Evolutionary conservation across 2,329 filamentous ascomycete genomes (phyloP).

Genomic region (Fusarium tupiense): DNA sequence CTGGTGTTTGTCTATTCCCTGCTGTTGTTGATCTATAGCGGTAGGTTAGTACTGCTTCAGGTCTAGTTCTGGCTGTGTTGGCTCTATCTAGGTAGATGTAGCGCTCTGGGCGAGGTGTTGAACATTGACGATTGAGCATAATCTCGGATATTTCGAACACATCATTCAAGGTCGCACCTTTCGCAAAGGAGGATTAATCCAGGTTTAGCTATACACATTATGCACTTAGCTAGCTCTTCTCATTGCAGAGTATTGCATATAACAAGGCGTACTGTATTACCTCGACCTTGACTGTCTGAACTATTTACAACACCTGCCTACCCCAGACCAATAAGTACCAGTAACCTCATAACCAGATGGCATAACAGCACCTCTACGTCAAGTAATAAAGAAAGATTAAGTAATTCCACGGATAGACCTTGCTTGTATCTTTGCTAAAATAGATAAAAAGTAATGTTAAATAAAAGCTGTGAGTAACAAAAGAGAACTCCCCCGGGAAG

Average conservation of each 20-base stretch:
- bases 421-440: not conserved
- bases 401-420: too few relatives aligned
- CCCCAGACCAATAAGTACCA: not conserved
- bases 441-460: not conserved
- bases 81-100: not conserved
- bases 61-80: not conserved
- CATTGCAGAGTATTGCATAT: not conserved
- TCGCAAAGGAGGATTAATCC: not conserved
- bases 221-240: too few relatives aligned
- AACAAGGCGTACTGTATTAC: not conserved
- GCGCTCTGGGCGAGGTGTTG: not conserved
- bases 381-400: too few relatives aligned
- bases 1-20: not conserved
- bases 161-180: not conserved
- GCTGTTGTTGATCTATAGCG: not conserved
- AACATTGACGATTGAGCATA: not conserved
- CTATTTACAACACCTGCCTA: not conserved
- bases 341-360: too few relatives aligned
- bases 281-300: not conserved
- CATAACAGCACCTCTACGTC: not conserved
- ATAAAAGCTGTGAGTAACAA: not conserved
- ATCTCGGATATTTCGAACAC: not conserved
- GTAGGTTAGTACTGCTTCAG: constrained; percentile 7
- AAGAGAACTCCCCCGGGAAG: constrained; percentile 41
- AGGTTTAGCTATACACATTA: too few relatives aligned